A percentile compares a stretch with the other conserved stretches of the same genome.
Evolutionary conservation across 345 rosid genomes (phyloP).

Genomic region (Camelina laxa): DNA sequence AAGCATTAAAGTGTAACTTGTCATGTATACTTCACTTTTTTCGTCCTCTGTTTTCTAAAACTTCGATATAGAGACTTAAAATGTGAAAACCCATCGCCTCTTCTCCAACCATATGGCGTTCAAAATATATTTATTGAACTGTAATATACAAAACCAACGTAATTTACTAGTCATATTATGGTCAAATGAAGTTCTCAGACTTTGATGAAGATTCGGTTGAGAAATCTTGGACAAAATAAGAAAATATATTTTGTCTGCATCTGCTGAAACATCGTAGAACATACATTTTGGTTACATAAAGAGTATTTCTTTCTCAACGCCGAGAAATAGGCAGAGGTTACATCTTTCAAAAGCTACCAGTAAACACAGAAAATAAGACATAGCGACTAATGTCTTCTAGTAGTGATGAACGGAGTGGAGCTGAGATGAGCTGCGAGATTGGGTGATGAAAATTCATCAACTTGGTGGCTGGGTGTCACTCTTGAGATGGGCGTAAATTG

Average conservation of each 20-base stretch:
- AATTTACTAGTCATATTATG: not conserved
- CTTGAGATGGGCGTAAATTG: constrained; percentile 47
- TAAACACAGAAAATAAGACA: constrained; percentile 26
- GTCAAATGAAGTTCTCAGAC: constrained; percentile 1
- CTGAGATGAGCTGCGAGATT: constrained; percentile 52
- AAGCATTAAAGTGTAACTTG: constrained; percentile 31
- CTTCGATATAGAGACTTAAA: constrained; percentile 11
- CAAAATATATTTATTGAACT: not conserved
- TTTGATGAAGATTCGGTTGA: constrained; percentile 3
- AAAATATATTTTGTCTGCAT: constrained; percentile 18
- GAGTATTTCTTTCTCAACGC: not conserved
- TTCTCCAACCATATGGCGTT: not conserved
- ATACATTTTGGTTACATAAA: not conserved
- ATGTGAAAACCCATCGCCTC: not conserved
- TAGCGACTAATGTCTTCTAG: constrained; percentile 45
- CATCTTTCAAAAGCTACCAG: constrained; percentile 21
- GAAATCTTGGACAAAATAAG: not conserved
- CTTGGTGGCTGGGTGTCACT: constrained; percentile 44
- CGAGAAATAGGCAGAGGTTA: constrained; percentile 32
- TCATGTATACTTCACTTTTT: not conserved
- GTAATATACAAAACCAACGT: not conserved
- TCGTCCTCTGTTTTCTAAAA: not conserved
- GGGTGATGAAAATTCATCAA: constrained; percentile 53
- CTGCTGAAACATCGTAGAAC: constrained; percentile 33
- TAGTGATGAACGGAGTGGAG: constrained; percentile 64